Evolutionary conservation across 768 basidiomycete genomes (phyloP).

Genomic region (Podaxis rugospora): DNA sequence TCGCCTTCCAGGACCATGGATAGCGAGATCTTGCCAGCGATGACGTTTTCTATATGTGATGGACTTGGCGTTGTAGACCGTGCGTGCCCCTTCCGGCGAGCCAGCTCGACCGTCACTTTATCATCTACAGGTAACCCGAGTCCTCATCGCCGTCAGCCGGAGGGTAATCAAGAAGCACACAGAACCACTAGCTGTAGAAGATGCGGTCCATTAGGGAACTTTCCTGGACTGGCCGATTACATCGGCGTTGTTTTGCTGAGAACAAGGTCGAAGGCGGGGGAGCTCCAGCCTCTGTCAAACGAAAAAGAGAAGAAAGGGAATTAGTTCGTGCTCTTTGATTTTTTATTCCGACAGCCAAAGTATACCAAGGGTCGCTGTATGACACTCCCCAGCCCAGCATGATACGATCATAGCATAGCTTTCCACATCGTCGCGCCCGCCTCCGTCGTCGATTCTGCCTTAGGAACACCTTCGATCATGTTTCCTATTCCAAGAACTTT

Average conservation of each 20-base stretch:
- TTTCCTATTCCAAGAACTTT: neutral
- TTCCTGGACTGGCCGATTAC: slow-evolving; percentile 49
- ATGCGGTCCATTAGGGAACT: slow-evolving; percentile 36
- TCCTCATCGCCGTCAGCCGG: slow-evolving; percentile 47
- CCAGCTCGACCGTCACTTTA: slow-evolving; percentile 47
- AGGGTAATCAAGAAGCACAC: slow-evolving; percentile 52
- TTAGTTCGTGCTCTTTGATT: neutral
- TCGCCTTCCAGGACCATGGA: slow-evolving; percentile 33
- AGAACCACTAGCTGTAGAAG: slow-evolving; percentile 62
- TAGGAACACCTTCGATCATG: neutral
- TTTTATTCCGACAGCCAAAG: neutral
- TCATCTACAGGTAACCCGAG: slow-evolving; percentile 58
- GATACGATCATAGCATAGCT: neutral
- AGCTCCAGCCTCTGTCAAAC: neutral
- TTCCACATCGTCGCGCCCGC: neutral
- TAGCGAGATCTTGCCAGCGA: neutral
- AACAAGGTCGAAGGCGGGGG: slow-evolving; percentile 15
- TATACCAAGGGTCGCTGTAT: neutral
- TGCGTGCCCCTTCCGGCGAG: slow-evolving; percentile 57
- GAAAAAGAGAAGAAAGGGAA: neutral
- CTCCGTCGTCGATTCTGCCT: neutral
- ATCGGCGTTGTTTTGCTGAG: neutral
- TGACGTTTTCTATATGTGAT: neutral
- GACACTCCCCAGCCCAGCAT: neutral
- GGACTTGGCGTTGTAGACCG: slow-evolving; percentile 45